phyloP scores from a whole-genome alignment of 768 basidiomycete genomes.

The Pisolithus tinctorius region DNA sequence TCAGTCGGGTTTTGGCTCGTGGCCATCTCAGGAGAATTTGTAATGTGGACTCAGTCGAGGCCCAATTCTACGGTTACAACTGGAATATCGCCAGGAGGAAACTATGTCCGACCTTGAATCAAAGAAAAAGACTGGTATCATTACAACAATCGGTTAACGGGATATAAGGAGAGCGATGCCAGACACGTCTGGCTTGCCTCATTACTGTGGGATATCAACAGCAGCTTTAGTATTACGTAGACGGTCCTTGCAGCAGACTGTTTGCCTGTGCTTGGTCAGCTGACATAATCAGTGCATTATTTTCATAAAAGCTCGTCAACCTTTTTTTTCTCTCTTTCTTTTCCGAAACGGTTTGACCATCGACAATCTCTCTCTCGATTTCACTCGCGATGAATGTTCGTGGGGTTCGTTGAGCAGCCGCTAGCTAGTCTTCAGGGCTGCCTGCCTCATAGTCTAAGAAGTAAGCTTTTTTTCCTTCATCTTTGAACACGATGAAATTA shows the following conservation, averaged over 20 bases:
- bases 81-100: too few species aligned
- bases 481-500: constrained; percentile 46
- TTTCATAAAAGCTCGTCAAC: background rate
- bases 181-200: too few species aligned
- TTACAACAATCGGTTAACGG: too few species aligned
- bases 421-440: background rate
- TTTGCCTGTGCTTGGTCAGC: background rate
- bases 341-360: background rate
- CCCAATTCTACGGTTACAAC: too few species aligned
- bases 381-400: background rate
- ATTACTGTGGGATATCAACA: too few species aligned
- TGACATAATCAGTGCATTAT: background rate
- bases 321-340: background rate
- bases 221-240: too few species aligned
- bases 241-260: background rate
- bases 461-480: background rate
- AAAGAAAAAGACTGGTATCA: too few species aligned
- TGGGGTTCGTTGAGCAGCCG: background rate
- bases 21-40: too few species aligned
- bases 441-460: background rate
- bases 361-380: background rate
- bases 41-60: too few species aligned
- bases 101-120: too few species aligned
- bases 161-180: too few species aligned
- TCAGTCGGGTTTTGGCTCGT: too few species aligned